These are phyloP conservation scores for Pseudonectria buxi DNA, from an alignment of 2,329 filamentous ascomycete species.

Conservation along the genomic window DNA sequence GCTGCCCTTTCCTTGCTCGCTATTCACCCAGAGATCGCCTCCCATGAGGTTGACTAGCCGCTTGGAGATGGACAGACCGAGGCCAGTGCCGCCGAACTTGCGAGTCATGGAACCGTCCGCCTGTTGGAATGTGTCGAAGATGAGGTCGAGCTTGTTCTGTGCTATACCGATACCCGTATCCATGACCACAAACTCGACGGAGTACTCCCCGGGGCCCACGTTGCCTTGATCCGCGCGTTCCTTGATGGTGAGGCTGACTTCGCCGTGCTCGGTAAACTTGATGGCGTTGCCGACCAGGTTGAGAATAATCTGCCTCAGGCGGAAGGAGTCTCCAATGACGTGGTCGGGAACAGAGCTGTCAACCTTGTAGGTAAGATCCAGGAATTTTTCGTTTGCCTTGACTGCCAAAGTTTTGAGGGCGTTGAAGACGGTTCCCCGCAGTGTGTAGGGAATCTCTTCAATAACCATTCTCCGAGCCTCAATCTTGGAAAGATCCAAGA, in stretches of 20 bases:
- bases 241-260: conserved; percentile 90
- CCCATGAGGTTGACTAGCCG: conserved; percentile 93
- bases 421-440: conserved; percentile 93
- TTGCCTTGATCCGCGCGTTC: conserved; percentile 57
- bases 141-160: conserved; percentile 88
- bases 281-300: conserved; percentile 98
- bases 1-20: conserved; percentile 83
- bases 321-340: conserved; percentile 93
- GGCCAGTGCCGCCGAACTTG: conserved; percentile 90
- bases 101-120: conserved; percentile 94
- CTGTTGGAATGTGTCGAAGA: conserved; percentile 99
- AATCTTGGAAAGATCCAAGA: conserved; percentile 69
- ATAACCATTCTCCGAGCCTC: conserved; percentile 98
- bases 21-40: conserved; percentile 93
- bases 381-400: conserved; percentile 90
- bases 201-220: conserved; percentile 67
- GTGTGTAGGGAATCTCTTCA: conserved; percentile 93
- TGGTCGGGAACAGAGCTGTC: conserved; percentile 91
- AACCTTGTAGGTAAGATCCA: conserved; percentile 89
- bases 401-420: conserved; percentile 94
- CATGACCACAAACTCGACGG: conserved; percentile 90
- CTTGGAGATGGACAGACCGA: conserved; percentile 92
- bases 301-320: conserved; percentile 89
- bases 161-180: conserved; percentile 97
- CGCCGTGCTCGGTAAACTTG: conserved; percentile 96